Evolutionary conservation across 164 flowering plant species (phyloP), one percentile per base, ranked within the genome.

Genomic region (Litsea cubeba): DNA sequence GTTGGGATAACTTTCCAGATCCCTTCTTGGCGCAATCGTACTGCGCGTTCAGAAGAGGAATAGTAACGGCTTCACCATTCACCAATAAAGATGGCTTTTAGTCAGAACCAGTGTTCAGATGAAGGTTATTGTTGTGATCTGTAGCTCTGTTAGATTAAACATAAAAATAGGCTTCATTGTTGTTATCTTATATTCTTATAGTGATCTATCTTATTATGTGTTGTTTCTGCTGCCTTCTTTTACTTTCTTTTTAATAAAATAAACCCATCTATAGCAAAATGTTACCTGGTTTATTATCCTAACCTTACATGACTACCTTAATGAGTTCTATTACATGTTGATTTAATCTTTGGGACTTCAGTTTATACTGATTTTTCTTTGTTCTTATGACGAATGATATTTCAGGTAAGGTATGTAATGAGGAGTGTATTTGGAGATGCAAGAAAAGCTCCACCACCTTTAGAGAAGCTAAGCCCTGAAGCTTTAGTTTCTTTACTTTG

Each of bases 321-420:
- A 51, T 51, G 58, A 12, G 58, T 51, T 51, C 60, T 54, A 5
- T 54, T 40, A 40, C 46, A 40, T 40, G 10, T 14, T 54, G 60
- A 54, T 54, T 54, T 54, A 14, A 18, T 54, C n/a, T 12, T 18
- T 54, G n/a, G 60, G 12, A 40, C 46, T 40, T 18, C 60, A 54
- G 12, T 46, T n/a, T 18, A 23, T 40, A 24, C 17, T 68, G 7
- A 7, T 70, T 20, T 11, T 71, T 26, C 26, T 26, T 26, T 30
- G 28, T 12, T 30, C 68, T 60, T 50, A 63, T 17, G 20, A 50
- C 23, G 18, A 25, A 18, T 74, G n/a, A 50, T 69, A 75, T 65
- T 83, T 30, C 86, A 96, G 99, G 99, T 96, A 79, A 86, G 93
- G 50, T 92, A 96, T 84, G 99, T 96, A 4, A 84, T 96, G 94